Evolutionary conservation across 176 grass and related monocot genomes (phyloP), one percentile per base, ranked within the genome.

Genomic region (Oryza coarctata): DNA sequence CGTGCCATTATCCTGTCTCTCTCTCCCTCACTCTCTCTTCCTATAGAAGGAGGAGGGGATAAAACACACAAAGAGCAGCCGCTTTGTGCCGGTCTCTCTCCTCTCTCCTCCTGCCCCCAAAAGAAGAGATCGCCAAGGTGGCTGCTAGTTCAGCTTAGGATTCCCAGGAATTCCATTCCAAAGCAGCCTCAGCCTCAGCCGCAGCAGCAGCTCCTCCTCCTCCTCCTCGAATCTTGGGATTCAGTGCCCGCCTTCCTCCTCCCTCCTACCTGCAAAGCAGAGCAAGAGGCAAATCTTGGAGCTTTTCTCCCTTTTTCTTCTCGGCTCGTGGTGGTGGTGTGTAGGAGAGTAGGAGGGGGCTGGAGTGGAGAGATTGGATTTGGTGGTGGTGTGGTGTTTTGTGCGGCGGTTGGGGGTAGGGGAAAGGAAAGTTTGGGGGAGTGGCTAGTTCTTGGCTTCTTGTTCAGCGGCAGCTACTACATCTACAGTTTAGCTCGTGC

Each of bases 361-460:
- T 67, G 86, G 85, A 13, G 17, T 12, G 3, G 13, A 45, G n/a
- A 60, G 55, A 79, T 69, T 70, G 83, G 88, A 67, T 89, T 89
- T 82, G 78, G 78, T 89, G 49, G 49, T 47, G 44, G 44, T 44
- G 44, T 50, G 47, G 5, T 52, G 47, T 57, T 57, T 34, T 52
- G 47, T 64, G 87, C 41, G 77, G 87, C 41, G 77, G 87, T 81
- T 81, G 78, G 55, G 79, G 64, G 65, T 63, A 50, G 50, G 38
- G 9, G n/a, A 29, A 35, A 44, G 47, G 8, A n/a, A 14, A 14
- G 61, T 30, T 64, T 14, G 71, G 69, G 50, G 50, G 83, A 78
- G 88, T 86, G 77, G 87, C 80, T 86, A 60, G 14, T 75, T 88
- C 34, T 74, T 89, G 87, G 83, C 83, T 55, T 76, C 78, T 89